Conservation (phyloP, 2,329 filamentous ascomycete genomes). For the Kalaharituber pfeilii region DNA sequence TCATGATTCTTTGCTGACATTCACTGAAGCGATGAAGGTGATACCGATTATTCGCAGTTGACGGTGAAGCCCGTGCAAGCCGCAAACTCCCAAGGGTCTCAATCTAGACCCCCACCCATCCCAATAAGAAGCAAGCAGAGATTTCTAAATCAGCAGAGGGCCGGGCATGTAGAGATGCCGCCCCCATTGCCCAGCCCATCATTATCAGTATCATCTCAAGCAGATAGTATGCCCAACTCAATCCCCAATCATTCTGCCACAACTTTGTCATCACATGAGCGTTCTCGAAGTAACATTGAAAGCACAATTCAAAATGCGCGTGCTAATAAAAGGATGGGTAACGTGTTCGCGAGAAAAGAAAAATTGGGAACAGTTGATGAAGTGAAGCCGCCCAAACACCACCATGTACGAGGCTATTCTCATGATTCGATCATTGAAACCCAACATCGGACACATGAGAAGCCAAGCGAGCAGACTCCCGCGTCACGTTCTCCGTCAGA, state of each 20-base stretch:
- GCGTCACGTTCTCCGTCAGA: conserved; percentile 14
- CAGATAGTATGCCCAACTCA: background rate
- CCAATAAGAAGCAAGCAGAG: background rate
- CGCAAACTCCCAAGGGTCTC: background rate
- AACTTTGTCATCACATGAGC: background rate
- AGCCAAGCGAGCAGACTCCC: conserved; percentile 6
- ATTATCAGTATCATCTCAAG: background rate
- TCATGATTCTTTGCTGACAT: background rate
- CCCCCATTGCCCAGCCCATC: background rate
- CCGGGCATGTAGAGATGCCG: background rate
- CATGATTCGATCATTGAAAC: conserved; percentile 8
- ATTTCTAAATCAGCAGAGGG: background rate
- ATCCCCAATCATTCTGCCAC: background rate
- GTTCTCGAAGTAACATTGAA: background rate
- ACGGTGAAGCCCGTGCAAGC: background rate
- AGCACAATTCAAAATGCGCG: background rate
- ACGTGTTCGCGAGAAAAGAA: conserved; percentile 10
- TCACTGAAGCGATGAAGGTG: background rate
- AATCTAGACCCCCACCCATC: background rate
- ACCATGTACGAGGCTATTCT: conserved; percentile 7
- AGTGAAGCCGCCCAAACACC: conserved; percentile 2
- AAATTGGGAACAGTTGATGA: conserved; percentile 17
- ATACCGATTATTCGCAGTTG: background rate
- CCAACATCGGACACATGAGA: conserved; percentile 5
- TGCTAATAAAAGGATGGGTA: conserved; percentile 4